Evolutionary conservation across 1,284 basidiomycete genomes (phyloP), one percentile per base, ranked within the genome.

Genomic region (Cryptococcus sp.): DNA sequence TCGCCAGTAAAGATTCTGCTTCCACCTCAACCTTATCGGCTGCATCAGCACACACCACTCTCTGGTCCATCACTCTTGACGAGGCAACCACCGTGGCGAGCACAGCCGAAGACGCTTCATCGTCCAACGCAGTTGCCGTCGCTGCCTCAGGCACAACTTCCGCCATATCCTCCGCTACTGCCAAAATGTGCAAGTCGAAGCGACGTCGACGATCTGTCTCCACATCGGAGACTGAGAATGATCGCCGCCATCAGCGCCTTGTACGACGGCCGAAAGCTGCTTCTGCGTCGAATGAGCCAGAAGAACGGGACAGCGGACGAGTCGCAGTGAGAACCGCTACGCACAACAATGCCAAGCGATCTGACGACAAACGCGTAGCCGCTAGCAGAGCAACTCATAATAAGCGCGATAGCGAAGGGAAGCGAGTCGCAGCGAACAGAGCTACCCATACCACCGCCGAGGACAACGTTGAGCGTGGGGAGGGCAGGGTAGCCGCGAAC

Each of bases 321-420:
- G 51, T 59, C 6, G 61, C 61, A 27, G 61, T 57, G n/a, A 54
- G 44, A 23, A 54, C 56, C 50, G 61, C 61, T 50, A 51, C 47
- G 16, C 61, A 62, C 49, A 23, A 54, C 27, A 25, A 19, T 20
- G 49, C 20, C 19, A 40, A n/a, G 16, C 35, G 50, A 6, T 48
- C 41, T 20, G 48, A 42, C 7, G 19, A 25, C 22, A 52, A 55
- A 31, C 35, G 51, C 38, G 50, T 56, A 17, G 61, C 61, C 22
- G 57, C 57, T 35, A 49, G 49, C 27, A 53, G 52, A 27, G 61
- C 61, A 11, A 56, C 53, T n/a, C 57, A 62, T 41, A 54, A 52
- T 13, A 7, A 45, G n/a, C 42, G 42, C n/a, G 42, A 22, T n/a
- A 22, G 22, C 42, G 42, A n/a, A 8, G 42, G 6, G 5, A n/a